Conservation (phyloP, 2,329 filamentous ascomycete species). For the Capronia coronata region DNA sequence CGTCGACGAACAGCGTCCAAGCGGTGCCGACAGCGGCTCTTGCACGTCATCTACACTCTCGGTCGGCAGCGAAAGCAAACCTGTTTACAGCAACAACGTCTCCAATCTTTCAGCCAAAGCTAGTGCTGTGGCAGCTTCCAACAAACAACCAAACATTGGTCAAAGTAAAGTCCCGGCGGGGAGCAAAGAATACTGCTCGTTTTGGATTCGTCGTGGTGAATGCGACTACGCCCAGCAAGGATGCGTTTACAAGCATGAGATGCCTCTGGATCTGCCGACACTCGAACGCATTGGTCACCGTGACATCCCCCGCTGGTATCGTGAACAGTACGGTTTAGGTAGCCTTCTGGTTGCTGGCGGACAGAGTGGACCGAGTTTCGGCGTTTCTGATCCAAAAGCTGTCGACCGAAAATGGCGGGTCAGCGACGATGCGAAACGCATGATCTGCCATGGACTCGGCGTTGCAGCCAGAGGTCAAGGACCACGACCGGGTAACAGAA, state of each 20-base stretch:
- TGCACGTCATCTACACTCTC: background rate
- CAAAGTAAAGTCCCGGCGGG: constrained; percentile 32
- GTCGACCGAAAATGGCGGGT: constrained; percentile 2
- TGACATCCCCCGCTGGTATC: constrained; percentile 52
- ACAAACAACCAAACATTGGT: background rate
- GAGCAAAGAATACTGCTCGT: constrained; percentile 75
- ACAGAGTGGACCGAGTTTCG: constrained; percentile 13
- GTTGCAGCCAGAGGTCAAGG: background rate
- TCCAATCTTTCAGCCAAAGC: background rate
- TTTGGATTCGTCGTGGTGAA: constrained; percentile 80
- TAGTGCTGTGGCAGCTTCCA: background rate
- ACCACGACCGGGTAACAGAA: background rate
- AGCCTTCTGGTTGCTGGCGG: constrained; percentile 28
- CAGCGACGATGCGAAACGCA: constrained; percentile 9
- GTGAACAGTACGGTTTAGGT: constrained; percentile 39
- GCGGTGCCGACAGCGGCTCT: background rate
- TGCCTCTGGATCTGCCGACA: constrained; percentile 63
- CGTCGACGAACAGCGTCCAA: background rate
- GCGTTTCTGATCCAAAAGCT: constrained; percentile 9
- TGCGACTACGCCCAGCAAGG: constrained; percentile 82
- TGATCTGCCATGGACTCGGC: constrained; percentile 8
- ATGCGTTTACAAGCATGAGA: constrained; percentile 84
- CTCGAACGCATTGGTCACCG: constrained; percentile 63
- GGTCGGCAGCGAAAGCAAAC: constrained; percentile 1
- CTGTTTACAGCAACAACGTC: background rate